phyloP scores from a whole-genome alignment of 129 eudicot genomes.

The Flaveria trinervia region DNA sequence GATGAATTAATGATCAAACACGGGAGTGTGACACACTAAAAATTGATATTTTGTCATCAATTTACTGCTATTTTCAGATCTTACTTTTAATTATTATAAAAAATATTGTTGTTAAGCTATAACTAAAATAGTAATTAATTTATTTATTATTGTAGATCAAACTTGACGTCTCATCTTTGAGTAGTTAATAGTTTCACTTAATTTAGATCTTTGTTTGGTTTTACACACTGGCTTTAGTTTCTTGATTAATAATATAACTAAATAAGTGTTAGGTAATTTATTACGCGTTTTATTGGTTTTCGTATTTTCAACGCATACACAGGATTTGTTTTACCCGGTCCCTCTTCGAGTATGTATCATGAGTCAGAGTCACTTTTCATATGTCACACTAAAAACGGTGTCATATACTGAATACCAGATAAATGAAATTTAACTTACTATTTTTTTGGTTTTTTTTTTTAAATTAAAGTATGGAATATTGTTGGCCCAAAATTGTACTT shows the following conservation, averaged over 20 bases:
- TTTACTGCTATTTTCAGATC: background rate
- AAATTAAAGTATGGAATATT: background rate
- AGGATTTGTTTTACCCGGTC: too few relatives aligned
- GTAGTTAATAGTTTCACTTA: background rate
- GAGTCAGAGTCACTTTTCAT: too few relatives aligned
- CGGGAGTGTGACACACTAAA: slow-evolving; percentile 29
- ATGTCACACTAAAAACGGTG: too few relatives aligned
- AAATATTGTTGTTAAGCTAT: too few relatives aligned
- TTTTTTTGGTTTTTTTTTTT: background rate
- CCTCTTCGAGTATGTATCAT: too few relatives aligned
- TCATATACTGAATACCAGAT: background rate
- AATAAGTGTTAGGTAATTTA: too few relatives aligned
- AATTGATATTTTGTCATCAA: slow-evolving; percentile 14
- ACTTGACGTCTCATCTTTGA: background rate
- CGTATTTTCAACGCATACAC: too few relatives aligned
- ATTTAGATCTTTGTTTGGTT: background rate
- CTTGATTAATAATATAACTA: too few relatives aligned
- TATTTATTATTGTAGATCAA: background rate
- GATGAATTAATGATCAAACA: slow-evolving; percentile 31
- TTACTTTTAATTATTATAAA: background rate
- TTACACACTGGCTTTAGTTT: too few relatives aligned
- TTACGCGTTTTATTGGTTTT: too few relatives aligned
- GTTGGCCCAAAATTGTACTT: slow-evolving; percentile 28
- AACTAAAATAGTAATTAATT: background rate
- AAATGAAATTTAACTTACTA: background rate